Conservation (phyloP, 139 green algal genomes). For the Chlorella sp. region DNA sequence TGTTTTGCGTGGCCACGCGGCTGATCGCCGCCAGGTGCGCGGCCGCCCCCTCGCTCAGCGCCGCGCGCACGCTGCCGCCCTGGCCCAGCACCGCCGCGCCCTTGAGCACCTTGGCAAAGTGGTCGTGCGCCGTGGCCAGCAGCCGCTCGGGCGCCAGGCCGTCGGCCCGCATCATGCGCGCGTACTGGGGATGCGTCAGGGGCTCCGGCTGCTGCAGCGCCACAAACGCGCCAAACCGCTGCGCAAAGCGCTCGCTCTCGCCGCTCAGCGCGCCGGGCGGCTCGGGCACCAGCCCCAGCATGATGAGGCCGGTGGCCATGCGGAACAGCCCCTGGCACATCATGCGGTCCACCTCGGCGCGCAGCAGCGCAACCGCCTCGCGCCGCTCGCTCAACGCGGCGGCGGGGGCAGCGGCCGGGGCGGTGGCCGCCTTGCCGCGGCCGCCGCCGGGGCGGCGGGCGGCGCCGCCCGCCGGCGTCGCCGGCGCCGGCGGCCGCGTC, state of each 20-base stretch:
- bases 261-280: constrained; percentile 55
- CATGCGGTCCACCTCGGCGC: constrained; percentile 21
- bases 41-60: too few species aligned
- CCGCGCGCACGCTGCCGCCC: neutral
- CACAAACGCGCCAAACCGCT: constrained; percentile 70
- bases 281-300: constrained; percentile 6
- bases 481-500: neutral
- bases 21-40: constrained; percentile 15
- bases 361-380: constrained; percentile 2
- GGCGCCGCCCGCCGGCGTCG: too few species aligned
- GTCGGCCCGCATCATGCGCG: neutral
- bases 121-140: constrained; percentile 1
- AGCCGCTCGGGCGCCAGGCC: neutral
- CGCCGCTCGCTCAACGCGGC: neutral
- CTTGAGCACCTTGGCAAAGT: constrained; percentile 7
- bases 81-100: neutral
- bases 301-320: constrained; percentile 37
- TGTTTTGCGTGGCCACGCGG: constrained; percentile 26
- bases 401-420: neutral
- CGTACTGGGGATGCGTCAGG: constrained; percentile 48
- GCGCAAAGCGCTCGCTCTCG: constrained; percentile 60
- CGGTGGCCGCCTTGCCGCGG: neutral
- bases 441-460: too few species aligned
- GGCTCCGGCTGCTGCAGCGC: constrained; percentile 43
- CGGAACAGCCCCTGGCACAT: constrained; percentile 56